These are phyloP conservation scores for Sordariomycetes sp. DNA, from an alignment of 2,329 filamentous ascomycete genomes.

Conservation along the genomic window DNA sequence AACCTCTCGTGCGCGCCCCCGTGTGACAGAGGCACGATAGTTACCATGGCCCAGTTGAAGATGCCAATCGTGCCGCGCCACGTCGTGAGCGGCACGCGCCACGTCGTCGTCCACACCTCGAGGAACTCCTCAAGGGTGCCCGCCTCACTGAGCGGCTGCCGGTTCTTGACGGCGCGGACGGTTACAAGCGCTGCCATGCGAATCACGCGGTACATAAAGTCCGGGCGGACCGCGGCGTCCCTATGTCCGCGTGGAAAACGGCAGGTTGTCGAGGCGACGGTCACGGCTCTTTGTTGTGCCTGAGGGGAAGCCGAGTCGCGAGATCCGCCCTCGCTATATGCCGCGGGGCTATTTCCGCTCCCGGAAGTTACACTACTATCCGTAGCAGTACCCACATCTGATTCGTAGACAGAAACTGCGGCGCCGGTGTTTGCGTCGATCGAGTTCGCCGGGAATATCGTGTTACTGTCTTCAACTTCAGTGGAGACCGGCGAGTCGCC, in stretches of 20 bases:
- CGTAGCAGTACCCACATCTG: neutral
- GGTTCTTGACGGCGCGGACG: constrained; percentile 27
- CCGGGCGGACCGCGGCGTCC: constrained; percentile 12
- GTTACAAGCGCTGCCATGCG: constrained; percentile 33
- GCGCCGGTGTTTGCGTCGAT: neutral
- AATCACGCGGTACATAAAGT: constrained; percentile 32
- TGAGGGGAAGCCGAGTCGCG: neutral
- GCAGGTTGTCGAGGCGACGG: neutral
- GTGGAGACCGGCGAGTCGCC: constrained; percentile 11
- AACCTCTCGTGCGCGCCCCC: constrained; percentile 25
- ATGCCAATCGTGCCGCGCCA: constrained; percentile 35
- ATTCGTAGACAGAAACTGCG: neutral
- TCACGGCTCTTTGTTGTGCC: neutral
- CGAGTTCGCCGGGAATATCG: constrained; percentile 1
- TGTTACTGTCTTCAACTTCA: constrained; percentile 4
- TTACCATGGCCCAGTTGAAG: constrained; percentile 32
- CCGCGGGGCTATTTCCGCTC: neutral
- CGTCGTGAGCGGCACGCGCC: constrained; percentile 28
- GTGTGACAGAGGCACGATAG: constrained; percentile 24
- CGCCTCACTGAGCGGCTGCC: constrained; percentile 24
- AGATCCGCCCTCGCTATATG: neutral
- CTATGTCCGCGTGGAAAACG: neutral
- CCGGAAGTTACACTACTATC: neutral
- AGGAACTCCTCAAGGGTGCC: constrained; percentile 24
- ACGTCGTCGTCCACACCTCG: constrained; percentile 30